Percentiles rank a stretch among this genome's conserved stretches.
These are phyloP conservation scores for Hypocreales sp. DNA, from an alignment of 2,329 filamentous ascomycete species.

Conservation along the genomic window DNA sequence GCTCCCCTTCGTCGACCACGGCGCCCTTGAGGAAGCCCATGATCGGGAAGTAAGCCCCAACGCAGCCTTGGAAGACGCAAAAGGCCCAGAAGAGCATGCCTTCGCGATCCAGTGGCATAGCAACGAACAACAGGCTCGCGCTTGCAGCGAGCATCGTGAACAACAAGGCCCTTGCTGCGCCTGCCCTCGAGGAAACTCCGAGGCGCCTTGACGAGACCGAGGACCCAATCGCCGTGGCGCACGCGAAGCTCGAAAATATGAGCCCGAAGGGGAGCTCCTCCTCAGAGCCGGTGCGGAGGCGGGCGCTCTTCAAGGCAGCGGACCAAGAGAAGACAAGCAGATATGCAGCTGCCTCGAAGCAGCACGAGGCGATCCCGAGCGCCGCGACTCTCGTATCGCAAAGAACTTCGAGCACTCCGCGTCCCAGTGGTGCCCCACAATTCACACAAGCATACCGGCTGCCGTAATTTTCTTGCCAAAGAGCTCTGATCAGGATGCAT, in stretches of 20 bases:
- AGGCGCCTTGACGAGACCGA: conserved; percentile 7
- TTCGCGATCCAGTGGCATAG: conserved; percentile 25
- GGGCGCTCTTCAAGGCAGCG: conserved; percentile 31
- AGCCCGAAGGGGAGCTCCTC: conserved; percentile 26
- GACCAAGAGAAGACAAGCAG: conserved; percentile 50
- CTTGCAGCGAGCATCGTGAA: conserved; percentile 15
- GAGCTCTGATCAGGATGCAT: too few relatives aligned
- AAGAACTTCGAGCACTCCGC: conserved; percentile 1
- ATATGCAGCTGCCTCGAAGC: conserved; percentile 47
- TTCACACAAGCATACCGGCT: too few relatives aligned
- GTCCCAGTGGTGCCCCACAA: not conserved
- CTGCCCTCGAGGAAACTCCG: not conserved
- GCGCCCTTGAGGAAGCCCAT: conserved; percentile 38
- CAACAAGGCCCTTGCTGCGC: conserved; percentile 18
- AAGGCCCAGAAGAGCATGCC: conserved; percentile 36
- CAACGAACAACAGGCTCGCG: conserved; percentile 21
- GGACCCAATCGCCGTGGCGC: conserved; percentile 40
- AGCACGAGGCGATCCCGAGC: conserved; percentile 34
- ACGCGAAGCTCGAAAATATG: conserved; percentile 42
- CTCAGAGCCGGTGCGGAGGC: conserved; percentile 11
- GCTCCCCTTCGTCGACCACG: conserved; percentile 34
- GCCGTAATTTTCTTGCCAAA: too few relatives aligned
- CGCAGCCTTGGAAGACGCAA: conserved; percentile 39
- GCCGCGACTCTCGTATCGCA: conserved; percentile 23
- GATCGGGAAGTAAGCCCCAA: conserved; percentile 41